Conservation (phyloP, 352 stramenopile genomes). For the Phytophthora pinifolia region DNA sequence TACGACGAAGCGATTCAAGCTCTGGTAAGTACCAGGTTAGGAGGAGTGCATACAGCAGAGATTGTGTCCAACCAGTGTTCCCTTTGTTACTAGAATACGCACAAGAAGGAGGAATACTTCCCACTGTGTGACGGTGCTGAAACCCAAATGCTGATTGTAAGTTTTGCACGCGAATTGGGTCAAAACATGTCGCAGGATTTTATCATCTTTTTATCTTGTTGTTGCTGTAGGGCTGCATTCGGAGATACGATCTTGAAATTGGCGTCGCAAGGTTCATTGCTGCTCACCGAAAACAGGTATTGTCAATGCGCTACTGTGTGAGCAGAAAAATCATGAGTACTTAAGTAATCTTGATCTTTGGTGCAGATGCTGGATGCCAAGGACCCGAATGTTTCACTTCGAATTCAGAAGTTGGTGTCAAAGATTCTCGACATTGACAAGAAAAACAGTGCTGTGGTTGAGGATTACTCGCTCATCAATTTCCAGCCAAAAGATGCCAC, state of each 20-base stretch:
- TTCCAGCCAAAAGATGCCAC: constrained; percentile 68
- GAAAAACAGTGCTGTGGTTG: constrained; percentile 61
- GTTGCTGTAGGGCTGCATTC: constrained; percentile 52
- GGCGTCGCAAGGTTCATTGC: constrained; percentile 75
- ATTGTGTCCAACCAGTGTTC: constrained; percentile 7
- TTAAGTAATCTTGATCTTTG: constrained; percentile 2
- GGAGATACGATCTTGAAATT: constrained; percentile 77
- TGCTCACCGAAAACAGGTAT: constrained; percentile 58
- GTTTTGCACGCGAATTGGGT: neutral
- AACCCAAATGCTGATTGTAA: constrained; percentile 51
- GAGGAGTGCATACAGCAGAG: too few species aligned
- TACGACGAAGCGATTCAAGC: constrained; percentile 73
- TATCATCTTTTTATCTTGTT: neutral
- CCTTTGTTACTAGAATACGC: constrained; percentile 44
- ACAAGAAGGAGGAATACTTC: constrained; percentile 84
- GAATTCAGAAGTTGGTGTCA: constrained; percentile 72
- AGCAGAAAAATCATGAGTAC: neutral
- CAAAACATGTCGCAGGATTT: neutral
- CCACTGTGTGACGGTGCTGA: constrained; percentile 69
- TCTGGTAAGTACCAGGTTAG: constrained; percentile 37
- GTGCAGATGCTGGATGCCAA: constrained; percentile 60
- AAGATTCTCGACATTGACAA: constrained; percentile 79
- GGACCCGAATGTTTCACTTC: constrained; percentile 51
- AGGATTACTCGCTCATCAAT: constrained; percentile 74
- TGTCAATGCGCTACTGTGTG: too few species aligned